Evolutionary conservation across 306 rosid genomes (phyloP), one percentile per base, ranked within the genome.

Genomic region (Sicyos edulis): DNA sequence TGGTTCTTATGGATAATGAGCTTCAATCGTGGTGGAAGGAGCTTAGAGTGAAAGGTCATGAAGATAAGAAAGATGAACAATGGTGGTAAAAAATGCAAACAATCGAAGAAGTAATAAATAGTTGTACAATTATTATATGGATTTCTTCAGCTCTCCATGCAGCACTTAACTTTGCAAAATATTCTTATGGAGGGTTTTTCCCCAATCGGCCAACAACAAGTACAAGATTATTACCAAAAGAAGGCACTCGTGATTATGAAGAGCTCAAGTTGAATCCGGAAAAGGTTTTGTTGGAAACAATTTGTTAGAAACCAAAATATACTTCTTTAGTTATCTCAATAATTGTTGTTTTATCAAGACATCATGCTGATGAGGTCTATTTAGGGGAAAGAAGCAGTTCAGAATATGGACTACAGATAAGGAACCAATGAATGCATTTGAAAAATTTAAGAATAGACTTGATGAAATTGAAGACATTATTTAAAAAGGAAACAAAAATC

Each of bases 21-120:
- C 89, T 85, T 10, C 87, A 83, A 64, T 62, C 78, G 24, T 87
- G 92, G 92, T 87, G 92, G 92, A 79, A 83, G 67, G 92, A 87
- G 53, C 26, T 87, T 37, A 74, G 76, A 63, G 85, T 81, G 32
- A 52, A 65, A 21, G 92, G 92, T n/a, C 89, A 87, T 7, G 86
- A 87, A 19, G 89, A 87, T 81, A 83, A 79, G 85, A 85, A 87
- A 79, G 20, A 85, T 5, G 83, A 87, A 59, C 75, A 82, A 5
- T 83, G 89, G 92, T 87, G 92, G 92, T 85, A 86, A 24, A 81
- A 78, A 29, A 79, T 87, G 87, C 71, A 85, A 15, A 87, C 73
- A 3, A 10, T 59, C 1, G 54, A 79, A 29, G 85, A 87, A 4
- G 56, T 87, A 3, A 56, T 80, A 2, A 82, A 87, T 32, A 45